Evolutionary conservation across 2,329 filamentous ascomycete genomes (phyloP), one percentile per base, ranked within the genome.

Genomic region (Phyllosticta citribraziliensis): DNA sequence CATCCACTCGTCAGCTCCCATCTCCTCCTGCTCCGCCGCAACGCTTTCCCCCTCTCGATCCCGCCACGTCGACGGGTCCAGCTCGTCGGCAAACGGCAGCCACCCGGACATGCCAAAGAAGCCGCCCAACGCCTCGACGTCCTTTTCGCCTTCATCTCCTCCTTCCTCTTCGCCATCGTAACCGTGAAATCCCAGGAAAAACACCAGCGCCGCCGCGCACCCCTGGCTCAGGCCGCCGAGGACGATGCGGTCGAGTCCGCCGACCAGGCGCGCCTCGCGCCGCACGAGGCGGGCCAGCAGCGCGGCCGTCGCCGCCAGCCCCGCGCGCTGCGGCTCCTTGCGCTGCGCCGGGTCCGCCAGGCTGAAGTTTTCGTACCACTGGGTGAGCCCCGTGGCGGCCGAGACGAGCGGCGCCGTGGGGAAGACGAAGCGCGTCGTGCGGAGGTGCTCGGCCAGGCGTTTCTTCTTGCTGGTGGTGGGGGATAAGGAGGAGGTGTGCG

Each of bases 351-450:
- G 75, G 61, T 78, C 69, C 19, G 70, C 65, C 0, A 75, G 69
- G 56, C 78, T 76, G 70, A 73, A 78, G 40, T 81, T 73, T 65
- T 83, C 79, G 66, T 82, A 83, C 80, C 80, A 83, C 65, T 56
- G 54, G 27, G 80, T 78, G 9, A 74, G 71, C 60, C 65, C 61
- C 8, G 67, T 63, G 25, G 71, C 67, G 54, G 68, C 65, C 56
- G 68, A 51, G 58, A 69, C 67, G 40, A 67, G 22, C 11, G 74
- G 74, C 1, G 79, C 76, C 58, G 75, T 72, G 10, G 79, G 79
- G 59, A 82, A 82, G 6, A 82, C 77, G 76, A 78, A 82, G 59
- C 76, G 74, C 65, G 80, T 73, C 5, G 74, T 73, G 4, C 80
- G 78, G 40, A 80, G 77, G 9, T 69, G 66, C 3, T 76, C 71